Evolutionary conservation across 2,329 filamentous ascomycete species (phyloP).

Genomic region (Coniella vitis): DNA sequence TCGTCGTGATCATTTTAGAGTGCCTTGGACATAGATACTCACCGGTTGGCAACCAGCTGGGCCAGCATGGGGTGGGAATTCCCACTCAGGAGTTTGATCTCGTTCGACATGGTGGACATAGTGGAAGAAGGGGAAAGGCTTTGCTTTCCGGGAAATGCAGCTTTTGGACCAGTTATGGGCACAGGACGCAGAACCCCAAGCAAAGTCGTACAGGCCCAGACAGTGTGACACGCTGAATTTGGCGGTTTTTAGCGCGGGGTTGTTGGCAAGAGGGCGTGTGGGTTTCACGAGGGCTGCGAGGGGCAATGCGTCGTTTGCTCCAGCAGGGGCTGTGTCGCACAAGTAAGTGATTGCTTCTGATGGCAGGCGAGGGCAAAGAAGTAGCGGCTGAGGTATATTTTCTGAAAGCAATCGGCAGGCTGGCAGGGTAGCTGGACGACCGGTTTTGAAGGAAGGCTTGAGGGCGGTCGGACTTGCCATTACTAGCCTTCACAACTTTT

Average conservation of each 20-base stretch:
- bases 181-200: constrained; percentile 9
- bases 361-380: too few relatives aligned
- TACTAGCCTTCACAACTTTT: background rate
- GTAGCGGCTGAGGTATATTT: background rate
- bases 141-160: constrained; percentile 3
- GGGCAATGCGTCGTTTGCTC: background rate
- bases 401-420: too few relatives aligned
- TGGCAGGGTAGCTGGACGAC: too few relatives aligned
- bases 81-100: constrained; percentile 45
- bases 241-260: constrained; percentile 13
- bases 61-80: constrained; percentile 21
- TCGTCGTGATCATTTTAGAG: background rate
- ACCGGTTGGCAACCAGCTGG: constrained; percentile 34
- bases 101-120: constrained; percentile 37
- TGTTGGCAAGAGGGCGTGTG: background rate
- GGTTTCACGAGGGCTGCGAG: background rate
- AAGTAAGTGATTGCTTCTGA: too few relatives aligned
- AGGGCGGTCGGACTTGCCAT: background rate
- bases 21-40: constrained; percentile 18
- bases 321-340: too few relatives aligned
- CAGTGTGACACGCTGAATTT: background rate
- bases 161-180: constrained; percentile 7
- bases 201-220: background rate
- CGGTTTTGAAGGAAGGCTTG: constrained; percentile 7
- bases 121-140: background rate